Evolutionary conservation across 441 rosid genomes (phyloP).

Genomic region (Populus hybrid): DNA sequence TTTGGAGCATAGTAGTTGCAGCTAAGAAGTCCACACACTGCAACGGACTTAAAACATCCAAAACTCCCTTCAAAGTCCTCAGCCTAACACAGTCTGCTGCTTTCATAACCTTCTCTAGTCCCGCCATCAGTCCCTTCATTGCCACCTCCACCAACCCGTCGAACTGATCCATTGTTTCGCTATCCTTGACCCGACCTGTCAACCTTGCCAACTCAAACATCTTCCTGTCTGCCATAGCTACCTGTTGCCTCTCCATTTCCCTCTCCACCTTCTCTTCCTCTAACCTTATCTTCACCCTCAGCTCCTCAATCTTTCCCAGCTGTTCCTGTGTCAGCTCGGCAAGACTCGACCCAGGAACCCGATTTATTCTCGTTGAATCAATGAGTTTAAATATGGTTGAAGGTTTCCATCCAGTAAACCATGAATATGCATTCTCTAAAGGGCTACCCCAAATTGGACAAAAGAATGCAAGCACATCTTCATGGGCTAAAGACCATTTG

Average conservation of each 20-base stretch:
- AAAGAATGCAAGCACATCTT: constrained; percentile 62
- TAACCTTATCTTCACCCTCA: constrained; percentile 48
- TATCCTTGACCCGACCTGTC: constrained; percentile 22
- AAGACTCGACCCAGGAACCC: constrained; percentile 15
- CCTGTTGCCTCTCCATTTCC: constrained; percentile 87
- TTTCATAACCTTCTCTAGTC: constrained; percentile 68
- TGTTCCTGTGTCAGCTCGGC: constrained; percentile 49
- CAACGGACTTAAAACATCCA: constrained; percentile 55
- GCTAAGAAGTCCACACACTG: constrained; percentile 66
- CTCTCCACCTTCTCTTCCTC: constrained; percentile 77
- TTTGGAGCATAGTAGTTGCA: constrained; percentile 40
- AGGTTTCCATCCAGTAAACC: constrained; percentile 90
- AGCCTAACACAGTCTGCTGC: constrained; percentile 80
- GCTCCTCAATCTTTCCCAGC: constrained; percentile 43
- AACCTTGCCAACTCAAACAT: constrained; percentile 59
- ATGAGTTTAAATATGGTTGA: constrained; percentile 46
- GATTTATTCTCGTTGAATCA: constrained; percentile 36
- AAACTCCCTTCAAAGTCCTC: constrained; percentile 65
- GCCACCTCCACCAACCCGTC: constrained; percentile 47
- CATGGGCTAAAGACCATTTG: constrained; percentile 72
- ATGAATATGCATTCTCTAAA: constrained; percentile 56
- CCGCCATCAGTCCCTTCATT: constrained; percentile 33
- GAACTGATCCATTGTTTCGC: constrained; percentile 17
- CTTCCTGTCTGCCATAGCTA: constrained; percentile 57
- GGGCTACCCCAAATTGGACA: constrained; percentile 57